Evolutionary conservation across 345 rosid species (phyloP).

Genomic region (thale cress (Arabidopsis thaliana)): TAIR10.1 NC_003070.9:27999501-28000000

Average conservation of each 20-base stretch:
- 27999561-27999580: slow-evolving; percentile 35
- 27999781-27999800: neutral
- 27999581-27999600: neutral
- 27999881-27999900: neutral
- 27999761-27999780: too few species aligned
- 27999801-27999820: neutral
- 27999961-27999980: slow-evolving; percentile 21
- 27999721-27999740: too few species aligned
- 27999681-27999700: too few species aligned
- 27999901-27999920: neutral
- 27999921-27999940: slow-evolving; percentile 4
- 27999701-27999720: too few species aligned
- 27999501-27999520: slow-evolving; percentile 35
- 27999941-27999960: slow-evolving; percentile 10
- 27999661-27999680: too few species aligned
- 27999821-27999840: neutral
- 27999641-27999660: neutral
- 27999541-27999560: slow-evolving; percentile 43
- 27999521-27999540: neutral
- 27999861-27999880: too few species aligned
- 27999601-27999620: neutral
- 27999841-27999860: neutral
- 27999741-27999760: neutral
- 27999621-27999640: neutral
- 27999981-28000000: slow-evolving; percentile 45